These are phyloP conservation scores for Lagenaria siceraria DNA, from an alignment of 306 rosid genomes.

Conservation along the genomic window DNA sequence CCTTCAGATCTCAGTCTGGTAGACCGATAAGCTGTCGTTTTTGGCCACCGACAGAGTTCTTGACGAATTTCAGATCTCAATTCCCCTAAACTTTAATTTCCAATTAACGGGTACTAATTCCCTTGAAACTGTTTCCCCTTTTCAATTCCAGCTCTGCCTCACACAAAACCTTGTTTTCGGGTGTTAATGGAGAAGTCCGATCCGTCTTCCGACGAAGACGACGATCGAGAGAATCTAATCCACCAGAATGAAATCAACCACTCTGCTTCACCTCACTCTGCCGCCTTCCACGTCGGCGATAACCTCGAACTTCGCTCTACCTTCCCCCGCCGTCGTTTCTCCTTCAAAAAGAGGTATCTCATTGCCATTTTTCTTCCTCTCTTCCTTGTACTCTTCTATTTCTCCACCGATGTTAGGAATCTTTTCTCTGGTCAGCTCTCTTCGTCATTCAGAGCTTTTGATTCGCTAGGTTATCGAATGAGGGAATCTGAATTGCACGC, in stretches of 20 bases:
- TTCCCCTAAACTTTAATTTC: no score
- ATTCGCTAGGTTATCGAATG: constrained; percentile 33
- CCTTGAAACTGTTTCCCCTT: background rate
- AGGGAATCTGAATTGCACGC: constrained; percentile 82
- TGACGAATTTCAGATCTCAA: no score
- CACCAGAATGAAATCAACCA: constrained; percentile 45
- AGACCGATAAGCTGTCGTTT: no score
- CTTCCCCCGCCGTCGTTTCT: constrained; percentile 16
- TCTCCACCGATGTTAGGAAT: background rate
- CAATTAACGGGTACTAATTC: no score
- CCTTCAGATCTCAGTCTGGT: no score
- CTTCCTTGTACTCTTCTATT: background rate
- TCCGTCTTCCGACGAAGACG: constrained; percentile 75
- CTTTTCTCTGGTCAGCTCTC: background rate
- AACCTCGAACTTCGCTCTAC: background rate
- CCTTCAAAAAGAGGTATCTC: constrained; percentile 32
- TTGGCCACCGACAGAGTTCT: no score
- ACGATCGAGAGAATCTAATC: constrained; percentile 62
- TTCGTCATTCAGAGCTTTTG: background rate
- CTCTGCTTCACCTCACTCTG: constrained; percentile 17
- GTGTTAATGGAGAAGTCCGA: constrained; percentile 28
- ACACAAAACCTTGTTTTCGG: background rate
- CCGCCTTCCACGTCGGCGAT: constrained; percentile 43
- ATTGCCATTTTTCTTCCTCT: constrained; percentile 18
- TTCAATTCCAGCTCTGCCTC: background rate